Evolutionary conservation across 2,329 filamentous ascomycete genomes (phyloP).

Genomic region (Penicillium sp.): DNA sequence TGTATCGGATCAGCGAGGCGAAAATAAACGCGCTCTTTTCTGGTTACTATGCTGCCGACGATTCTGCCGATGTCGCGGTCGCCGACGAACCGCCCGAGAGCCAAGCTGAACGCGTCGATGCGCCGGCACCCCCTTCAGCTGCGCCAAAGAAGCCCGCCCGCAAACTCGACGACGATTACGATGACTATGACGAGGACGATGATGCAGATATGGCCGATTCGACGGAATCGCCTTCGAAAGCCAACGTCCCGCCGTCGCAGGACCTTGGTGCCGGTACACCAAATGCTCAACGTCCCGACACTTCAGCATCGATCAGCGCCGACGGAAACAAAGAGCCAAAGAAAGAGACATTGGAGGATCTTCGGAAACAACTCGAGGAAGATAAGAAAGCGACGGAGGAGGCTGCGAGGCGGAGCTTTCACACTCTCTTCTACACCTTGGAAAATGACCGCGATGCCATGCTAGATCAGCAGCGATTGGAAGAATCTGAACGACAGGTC

Average conservation of each 20-base stretch:
- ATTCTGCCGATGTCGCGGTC: constrained; percentile 43
- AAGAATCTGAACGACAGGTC: constrained; percentile 93
- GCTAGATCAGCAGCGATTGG: constrained; percentile 94
- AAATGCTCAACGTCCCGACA: constrained; percentile 66
- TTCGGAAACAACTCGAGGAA: constrained; percentile 88
- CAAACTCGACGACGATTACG: constrained; percentile 78
- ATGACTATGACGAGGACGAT: constrained; percentile 63
- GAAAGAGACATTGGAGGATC: constrained; percentile 75
- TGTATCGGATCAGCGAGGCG: constrained; percentile 74
- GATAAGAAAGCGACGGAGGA: constrained; percentile 89
- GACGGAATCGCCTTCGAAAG: constrained; percentile 51
- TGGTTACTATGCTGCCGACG: constrained; percentile 35
- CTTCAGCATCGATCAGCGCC: constrained; percentile 61
- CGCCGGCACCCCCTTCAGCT: constrained; percentile 45
- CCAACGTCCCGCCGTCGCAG: constrained; percentile 53
- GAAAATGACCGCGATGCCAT: constrained; percentile 95
- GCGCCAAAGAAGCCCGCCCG: constrained; percentile 57
- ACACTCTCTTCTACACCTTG: constrained; percentile 90
- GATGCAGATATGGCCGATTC: constrained; percentile 56
- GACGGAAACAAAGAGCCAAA: constrained; percentile 56
- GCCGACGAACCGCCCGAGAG: constrained; percentile 45
- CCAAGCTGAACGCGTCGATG: constrained; percentile 48
- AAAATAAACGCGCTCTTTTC: constrained; percentile 75
- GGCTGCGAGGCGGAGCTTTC: constrained; percentile 83
- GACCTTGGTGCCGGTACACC: constrained; percentile 63